A percentile compares a stretch with the other conserved stretches of the same genome.
These are phyloP conservation scores for Candida sithepensis DNA, from an alignment of 805 yeast genomes.

Conservation along the genomic window DNA sequence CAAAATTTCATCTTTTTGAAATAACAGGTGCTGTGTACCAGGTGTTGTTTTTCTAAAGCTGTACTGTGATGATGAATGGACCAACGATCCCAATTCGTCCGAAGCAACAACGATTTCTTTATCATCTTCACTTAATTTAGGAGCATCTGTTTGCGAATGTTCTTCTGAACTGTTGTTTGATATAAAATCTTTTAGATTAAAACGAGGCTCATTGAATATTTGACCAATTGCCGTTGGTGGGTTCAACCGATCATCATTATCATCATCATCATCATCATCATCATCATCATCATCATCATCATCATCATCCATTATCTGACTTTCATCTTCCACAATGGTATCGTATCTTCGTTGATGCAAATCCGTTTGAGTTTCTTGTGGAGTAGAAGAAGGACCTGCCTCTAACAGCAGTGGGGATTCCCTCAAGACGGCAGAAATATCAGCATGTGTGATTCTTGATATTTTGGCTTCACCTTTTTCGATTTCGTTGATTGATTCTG, in stretches of 20 bases:
- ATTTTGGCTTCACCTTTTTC: slow-evolving; percentile 6
- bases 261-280: background rate
- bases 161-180: background rate
- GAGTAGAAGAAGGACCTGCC: background rate
- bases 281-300: background rate
- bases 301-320: background rate
- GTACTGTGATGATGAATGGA: slow-evolving; percentile 6
- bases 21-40: slow-evolving; percentile 14
- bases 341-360: background rate
- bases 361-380: no score
- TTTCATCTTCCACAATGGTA: slow-evolving; percentile 2
- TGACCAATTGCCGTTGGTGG: no score
- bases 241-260: background rate
- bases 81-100: background rate
- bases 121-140: background rate
- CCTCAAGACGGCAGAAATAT: slow-evolving; percentile 6
- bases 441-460: slow-evolving; percentile 8
- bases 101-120: no score
- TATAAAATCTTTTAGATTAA: background rate
- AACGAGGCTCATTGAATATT: background rate
- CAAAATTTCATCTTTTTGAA: slow-evolving; percentile 7
- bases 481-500: slow-evolving; percentile 4
- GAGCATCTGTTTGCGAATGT: background rate
- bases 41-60: slow-evolving; percentile 16
- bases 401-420: background rate